A percentile compares a stretch with the other conserved stretches of the same genome.
phyloP scores from a whole-genome alignment of 2,329 filamentous ascomycete species.

The Apiospora malaysiana region DNA sequence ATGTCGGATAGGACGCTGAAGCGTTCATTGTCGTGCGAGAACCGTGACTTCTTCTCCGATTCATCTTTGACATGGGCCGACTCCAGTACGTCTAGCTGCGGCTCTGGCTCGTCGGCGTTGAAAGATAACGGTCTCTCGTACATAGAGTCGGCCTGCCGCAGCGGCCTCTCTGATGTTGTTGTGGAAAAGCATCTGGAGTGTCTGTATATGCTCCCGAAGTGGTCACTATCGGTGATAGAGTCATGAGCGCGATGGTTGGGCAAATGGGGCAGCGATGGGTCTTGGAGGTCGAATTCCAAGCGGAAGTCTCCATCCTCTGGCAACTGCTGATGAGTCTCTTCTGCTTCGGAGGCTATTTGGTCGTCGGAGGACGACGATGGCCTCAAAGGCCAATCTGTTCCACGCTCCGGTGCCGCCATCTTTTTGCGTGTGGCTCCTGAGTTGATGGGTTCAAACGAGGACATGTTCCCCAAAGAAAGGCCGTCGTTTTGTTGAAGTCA shows the following conservation, averaged over 20 bases:
- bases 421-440: constrained; percentile 1
- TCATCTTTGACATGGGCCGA: background rate
- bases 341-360: background rate
- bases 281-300: background rate
- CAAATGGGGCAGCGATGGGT: background rate
- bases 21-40: constrained; percentile 9
- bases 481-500: background rate
- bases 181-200: constrained; percentile 10
- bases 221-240: constrained; percentile 2
- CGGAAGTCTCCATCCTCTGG: background rate
- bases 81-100: background rate
- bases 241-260: background rate
- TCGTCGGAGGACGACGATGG: background rate
- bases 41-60: background rate
- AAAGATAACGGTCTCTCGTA: background rate
- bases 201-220: background rate
- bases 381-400: constrained; percentile 6
- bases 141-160: background rate
- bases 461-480: background rate
- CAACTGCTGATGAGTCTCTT: background rate
- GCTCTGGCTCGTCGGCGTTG: constrained; percentile 5
- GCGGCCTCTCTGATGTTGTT: constrained; percentile 2
- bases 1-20: constrained; percentile 19
- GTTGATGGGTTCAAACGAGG: constrained; percentile 13
- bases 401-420: background rate